A percentile compares a stretch with the other conserved stretches of the same genome.
phyloP scores from a whole-genome alignment of 1,139 yeast species.

The Scheffersomyces quercinus region DNA sequence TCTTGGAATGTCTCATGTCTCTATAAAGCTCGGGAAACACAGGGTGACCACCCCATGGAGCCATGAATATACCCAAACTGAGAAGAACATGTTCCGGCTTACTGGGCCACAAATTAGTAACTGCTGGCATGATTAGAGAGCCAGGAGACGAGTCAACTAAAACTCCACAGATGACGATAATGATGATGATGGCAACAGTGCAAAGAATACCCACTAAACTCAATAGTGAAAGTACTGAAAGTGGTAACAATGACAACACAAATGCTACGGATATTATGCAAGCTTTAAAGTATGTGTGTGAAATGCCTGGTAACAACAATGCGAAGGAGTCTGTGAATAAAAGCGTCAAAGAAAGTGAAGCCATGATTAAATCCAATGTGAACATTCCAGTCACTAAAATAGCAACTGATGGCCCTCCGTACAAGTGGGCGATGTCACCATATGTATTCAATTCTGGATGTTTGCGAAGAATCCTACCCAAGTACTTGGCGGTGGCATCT shows the following conservation, averaged over 20 bases:
- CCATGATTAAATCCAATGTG: constrained; percentile 75
- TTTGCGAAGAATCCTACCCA: constrained; percentile 33
- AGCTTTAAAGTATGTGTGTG: constrained; percentile 51
- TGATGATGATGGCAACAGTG: constrained; percentile 61
- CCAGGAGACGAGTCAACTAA: constrained; percentile 60
- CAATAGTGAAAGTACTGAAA: constrained; percentile 68
- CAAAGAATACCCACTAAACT: constrained; percentile 75
- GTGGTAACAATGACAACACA: constrained; percentile 69
- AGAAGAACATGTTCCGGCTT: constrained; percentile 51
- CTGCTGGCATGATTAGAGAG: constrained; percentile 58
- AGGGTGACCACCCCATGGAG: constrained; percentile 92
- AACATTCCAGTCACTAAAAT: constrained; percentile 69
- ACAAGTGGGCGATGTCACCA: constrained; percentile 47
- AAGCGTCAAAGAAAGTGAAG: constrained; percentile 73
- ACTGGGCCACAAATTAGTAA: constrained; percentile 52
- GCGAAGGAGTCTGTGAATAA: constrained; percentile 83
- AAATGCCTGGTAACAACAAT: constrained; percentile 58
- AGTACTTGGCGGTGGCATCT: constrained; percentile 61
- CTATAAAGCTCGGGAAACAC: constrained; percentile 78
- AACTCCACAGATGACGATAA: constrained; percentile 66
- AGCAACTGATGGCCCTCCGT: constrained; percentile 48
- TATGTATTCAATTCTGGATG: constrained; percentile 37
- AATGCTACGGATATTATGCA: constrained; percentile 50
- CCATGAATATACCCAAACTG: constrained; percentile 75
- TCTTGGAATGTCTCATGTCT: constrained; percentile 79